Evolutionary conservation across 2,329 filamentous ascomycete genomes (phyloP), one percentile per base, ranked within the genome.

Genomic region (Penicillium sp.): DNA sequence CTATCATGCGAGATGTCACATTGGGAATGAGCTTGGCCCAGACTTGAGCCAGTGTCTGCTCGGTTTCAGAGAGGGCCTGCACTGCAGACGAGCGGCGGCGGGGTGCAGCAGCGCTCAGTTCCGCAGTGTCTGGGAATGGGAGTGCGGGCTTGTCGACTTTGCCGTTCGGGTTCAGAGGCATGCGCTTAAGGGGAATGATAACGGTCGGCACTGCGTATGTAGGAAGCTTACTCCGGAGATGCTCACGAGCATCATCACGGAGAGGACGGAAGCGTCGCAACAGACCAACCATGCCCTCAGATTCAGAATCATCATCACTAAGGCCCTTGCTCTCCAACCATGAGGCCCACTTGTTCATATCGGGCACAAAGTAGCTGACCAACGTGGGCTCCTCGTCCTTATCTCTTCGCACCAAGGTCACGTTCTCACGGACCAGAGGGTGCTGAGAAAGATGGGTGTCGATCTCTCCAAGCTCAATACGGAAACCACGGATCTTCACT

Each of bases 401-500:
- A 75, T 96, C 88, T 75, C 91, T 86, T 73, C 91, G 85, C 4
- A 97, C 86, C 3, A 97, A 78, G 0, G 93, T 97, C 65, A 91
- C 87, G 75, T 89, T 91, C 64, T 97, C 93, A 41, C 91, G 83
- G 25, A 97, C 84, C 25, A 96, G 77, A 0, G 85, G 86, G 75
- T 90, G 85, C 44, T 86, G 83, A 53, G 86, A 89, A 47, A 97
- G 78, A 72, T 96, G 88, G 42, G 82, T 89, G 74, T 97, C 93
- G 65, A 97, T 97, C 65, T 97, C 94, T 62, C 89, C 89, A 45
- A 97, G 86, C 77, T 99, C 94, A 65, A 99, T 96, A 60, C 93
- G 84, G 82, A 97, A 97, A 1, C 93, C 93, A 59, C 94, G 89
- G 64, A 97, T 93, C 81, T 97, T 99, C 78, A 97, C 90, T 72